These are phyloP conservation scores for Calonectria pseudoreteaudii DNA, from an alignment of 2,329 filamentous ascomycete species.

Conservation along the genomic window DNA sequence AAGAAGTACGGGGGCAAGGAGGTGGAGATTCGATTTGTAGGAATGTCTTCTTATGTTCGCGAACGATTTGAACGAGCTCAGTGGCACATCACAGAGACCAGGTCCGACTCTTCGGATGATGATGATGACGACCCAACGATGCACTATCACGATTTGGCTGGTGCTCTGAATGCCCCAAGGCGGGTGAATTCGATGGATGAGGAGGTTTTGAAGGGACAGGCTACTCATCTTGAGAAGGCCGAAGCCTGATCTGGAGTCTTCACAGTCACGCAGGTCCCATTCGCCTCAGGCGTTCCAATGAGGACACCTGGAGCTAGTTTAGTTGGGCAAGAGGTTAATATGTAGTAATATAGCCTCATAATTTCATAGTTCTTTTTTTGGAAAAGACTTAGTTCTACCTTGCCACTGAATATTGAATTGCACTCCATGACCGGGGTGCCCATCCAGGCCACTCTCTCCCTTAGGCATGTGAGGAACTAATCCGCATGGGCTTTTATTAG, in stretches of 20 bases:
- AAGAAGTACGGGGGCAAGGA: constrained; percentile 60
- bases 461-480: not conserved
- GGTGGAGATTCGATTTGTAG: constrained; percentile 61
- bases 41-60: constrained; percentile 56
- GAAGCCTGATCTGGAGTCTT: constrained; percentile 16
- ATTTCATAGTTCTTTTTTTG: not conserved
- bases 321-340: not conserved
- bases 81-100: constrained; percentile 45
- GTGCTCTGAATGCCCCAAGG: constrained; percentile 35
- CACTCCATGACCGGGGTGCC: not conserved
- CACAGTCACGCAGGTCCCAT: not conserved
- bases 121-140: constrained; percentile 12
- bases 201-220: constrained; percentile 25
- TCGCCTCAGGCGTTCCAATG: too few species aligned
- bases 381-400: not conserved
- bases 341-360: not conserved
- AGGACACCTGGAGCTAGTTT: not conserved
- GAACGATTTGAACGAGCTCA: constrained; percentile 53
- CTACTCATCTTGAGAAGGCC: constrained; percentile 31
- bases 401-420: not conserved
- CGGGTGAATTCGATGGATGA: constrained; percentile 30
- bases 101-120: constrained; percentile 15
- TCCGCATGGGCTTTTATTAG: not conserved
- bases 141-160: constrained; percentile 30
- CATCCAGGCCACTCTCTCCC: not conserved